Percentiles rank a stretch among this genome's conserved stretches.
phyloP scores from a whole-genome alignment of 2,329 filamentous ascomycete species.

The Pseudogymnoascus sp. region DNA sequence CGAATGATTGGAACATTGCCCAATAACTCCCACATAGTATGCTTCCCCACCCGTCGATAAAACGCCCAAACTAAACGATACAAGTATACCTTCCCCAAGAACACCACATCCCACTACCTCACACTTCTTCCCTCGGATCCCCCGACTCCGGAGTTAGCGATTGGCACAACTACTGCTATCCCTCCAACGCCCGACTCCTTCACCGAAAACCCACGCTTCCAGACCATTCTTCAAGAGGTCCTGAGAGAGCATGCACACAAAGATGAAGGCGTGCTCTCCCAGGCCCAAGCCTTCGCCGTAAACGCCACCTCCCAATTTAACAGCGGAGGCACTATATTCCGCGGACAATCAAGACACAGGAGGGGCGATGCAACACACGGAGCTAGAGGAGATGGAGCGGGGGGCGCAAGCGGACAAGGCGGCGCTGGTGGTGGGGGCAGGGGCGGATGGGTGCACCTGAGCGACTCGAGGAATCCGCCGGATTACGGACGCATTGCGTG shows the following conservation, averaged over 20 bases:
- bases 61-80: conserved; percentile 13
- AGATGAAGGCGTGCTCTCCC: conserved; percentile 46
- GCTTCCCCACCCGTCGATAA: conserved; percentile 19
- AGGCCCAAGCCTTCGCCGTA: conserved; percentile 52
- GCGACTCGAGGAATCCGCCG: conserved; percentile 53
- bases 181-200: conserved; percentile 55
- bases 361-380: conserved; percentile 31
- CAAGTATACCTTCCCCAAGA: conserved; percentile 50
- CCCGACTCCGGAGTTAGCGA: conserved; percentile 43
- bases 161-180: conserved; percentile 49
- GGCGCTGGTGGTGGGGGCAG: conserved; percentile 50
- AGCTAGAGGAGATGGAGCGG: conserved; percentile 39
- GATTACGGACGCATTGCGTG: conserved; percentile 61
- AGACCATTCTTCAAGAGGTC: conserved; percentile 50
- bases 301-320: conserved; percentile 46
- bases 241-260: conserved; percentile 44
- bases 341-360: conserved; percentile 24
- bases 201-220: conserved; percentile 48
- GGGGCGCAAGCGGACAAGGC: conserved; percentile 50
- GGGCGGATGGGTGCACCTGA: conserved; percentile 57
- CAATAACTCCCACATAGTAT: conserved; percentile 46
- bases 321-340: conserved; percentile 42
- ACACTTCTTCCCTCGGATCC: conserved; percentile 51
- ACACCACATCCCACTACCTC: conserved; percentile 40
- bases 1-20: conserved; percentile 32